A percentile compares a stretch with the other conserved stretches of the same genome.
Conservation (phyloP, 2,329 filamentous ascomycete genomes). For the Xylariaceae sp. region DNA sequence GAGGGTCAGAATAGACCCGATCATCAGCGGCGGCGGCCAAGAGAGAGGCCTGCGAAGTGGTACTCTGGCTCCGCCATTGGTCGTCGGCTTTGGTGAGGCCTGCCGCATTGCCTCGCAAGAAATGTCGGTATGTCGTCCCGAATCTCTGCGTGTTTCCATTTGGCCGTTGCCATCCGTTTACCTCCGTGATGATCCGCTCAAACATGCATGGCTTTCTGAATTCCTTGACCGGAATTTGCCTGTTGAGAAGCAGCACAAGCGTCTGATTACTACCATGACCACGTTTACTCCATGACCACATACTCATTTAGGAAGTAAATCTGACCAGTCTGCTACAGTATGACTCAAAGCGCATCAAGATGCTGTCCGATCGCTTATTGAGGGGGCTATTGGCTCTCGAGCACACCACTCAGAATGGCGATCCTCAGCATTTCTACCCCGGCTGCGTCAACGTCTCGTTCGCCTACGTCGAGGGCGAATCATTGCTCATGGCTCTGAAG, state of each 20-base stretch:
- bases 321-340: too few relatives aligned
- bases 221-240: conserved; percentile 51
- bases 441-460: conserved; percentile 98
- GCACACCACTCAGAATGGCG: conserved; percentile 87
- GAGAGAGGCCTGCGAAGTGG: conserved; percentile 92
- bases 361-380: conserved; percentile 74
- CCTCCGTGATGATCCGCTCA: conserved; percentile 71
- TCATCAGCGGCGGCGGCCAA: conserved; percentile 94
- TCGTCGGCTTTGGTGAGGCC: conserved; percentile 91
- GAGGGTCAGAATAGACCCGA: conserved; percentile 86
- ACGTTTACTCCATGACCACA: conserved; percentile 13
- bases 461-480: conserved; percentile 96
- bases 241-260: conserved; percentile 61
- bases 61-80: conserved; percentile 80
- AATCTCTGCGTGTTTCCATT: conserved; percentile 11
- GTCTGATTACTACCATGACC: conserved; percentile 47
- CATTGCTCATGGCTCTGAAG: conserved; percentile 94
- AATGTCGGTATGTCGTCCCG: conserved; percentile 64
- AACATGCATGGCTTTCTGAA: conserved; percentile 91
- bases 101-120: conserved; percentile 88
- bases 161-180: conserved; percentile 12
- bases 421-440: conserved; percentile 76
- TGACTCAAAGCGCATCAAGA: conserved; percentile 76
- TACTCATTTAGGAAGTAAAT: too few relatives aligned
- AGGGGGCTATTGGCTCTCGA: conserved; percentile 81